Conservation (phyloP, 2,329 filamentous ascomycete species). For the Cordyceps javanica region DNA sequence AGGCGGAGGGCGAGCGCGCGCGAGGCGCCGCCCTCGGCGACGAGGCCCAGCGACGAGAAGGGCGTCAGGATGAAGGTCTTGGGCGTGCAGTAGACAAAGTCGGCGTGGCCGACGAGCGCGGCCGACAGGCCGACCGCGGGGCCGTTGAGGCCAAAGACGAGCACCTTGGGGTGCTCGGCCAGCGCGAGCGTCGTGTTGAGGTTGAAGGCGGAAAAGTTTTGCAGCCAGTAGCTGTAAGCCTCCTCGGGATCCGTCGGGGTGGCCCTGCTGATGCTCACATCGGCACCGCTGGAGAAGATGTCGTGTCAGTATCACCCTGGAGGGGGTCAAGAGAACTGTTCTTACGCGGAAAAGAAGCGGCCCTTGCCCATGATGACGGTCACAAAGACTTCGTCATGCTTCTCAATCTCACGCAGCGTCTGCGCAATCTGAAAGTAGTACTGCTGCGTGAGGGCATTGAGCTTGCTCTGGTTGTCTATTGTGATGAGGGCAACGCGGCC, state of each 20-base stretch:
- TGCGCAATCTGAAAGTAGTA: conserved; percentile 74
- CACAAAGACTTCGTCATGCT: conserved; percentile 72
- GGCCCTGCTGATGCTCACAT: conserved; percentile 55
- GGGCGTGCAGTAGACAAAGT: conserved; percentile 86
- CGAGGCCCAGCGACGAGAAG: conserved; percentile 83
- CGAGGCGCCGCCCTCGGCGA: conserved; percentile 80
- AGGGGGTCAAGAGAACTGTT: conserved; percentile 12
- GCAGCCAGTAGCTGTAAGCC: conserved; percentile 53
- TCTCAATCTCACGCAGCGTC: conserved; percentile 70
- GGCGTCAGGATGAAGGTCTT: conserved; percentile 83
- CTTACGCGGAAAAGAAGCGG: conserved; percentile 82
- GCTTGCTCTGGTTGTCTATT: conserved; percentile 77
- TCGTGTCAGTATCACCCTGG: not conserved
- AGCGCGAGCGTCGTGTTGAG: conserved; percentile 85
- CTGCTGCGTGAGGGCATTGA: conserved; percentile 69
- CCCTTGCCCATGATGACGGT: conserved; percentile 82
- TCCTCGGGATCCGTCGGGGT: conserved; percentile 29
- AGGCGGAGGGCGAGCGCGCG: conserved; percentile 73
- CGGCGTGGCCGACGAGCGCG: conserved; percentile 73
- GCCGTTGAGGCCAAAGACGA: conserved; percentile 85
- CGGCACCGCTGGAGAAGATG: conserved; percentile 59
- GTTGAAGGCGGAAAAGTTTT: conserved; percentile 75
- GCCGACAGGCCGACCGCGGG: conserved; percentile 85
- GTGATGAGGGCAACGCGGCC: conserved; percentile 64
- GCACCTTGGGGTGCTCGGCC: conserved; percentile 89